Conservation (phyloP, 768 basidiomycete species). For the Pleurotus tuber-regium region DNA sequence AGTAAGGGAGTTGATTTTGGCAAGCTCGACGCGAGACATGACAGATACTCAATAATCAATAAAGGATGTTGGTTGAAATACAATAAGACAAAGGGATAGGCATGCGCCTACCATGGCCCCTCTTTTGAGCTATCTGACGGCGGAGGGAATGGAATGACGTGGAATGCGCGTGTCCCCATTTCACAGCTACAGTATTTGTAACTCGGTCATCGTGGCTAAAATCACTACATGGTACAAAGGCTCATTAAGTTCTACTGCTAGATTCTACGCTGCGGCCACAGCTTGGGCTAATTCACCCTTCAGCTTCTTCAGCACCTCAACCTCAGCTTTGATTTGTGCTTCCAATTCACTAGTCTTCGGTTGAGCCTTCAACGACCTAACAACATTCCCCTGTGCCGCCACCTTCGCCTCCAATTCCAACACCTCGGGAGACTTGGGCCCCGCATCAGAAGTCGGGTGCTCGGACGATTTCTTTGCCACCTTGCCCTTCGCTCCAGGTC, state of each 20-base stretch:
- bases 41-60: neutral
- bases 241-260: too few species aligned
- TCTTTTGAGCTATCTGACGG: neutral
- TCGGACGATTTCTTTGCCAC: constrained; percentile 32
- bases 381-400: constrained; percentile 69
- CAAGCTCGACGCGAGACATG: constrained; percentile 73
- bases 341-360: constrained; percentile 63
- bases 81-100: neutral
- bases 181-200: too few species aligned
- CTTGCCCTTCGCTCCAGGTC: constrained; percentile 44
- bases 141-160: constrained; percentile 24
- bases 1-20: constrained; percentile 70
- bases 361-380: constrained; percentile 69
- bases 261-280: constrained; percentile 14
- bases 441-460: constrained; percentile 29
- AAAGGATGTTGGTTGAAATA: constrained; percentile 1
- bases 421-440: constrained; percentile 71
- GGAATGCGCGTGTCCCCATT: constrained; percentile 33
- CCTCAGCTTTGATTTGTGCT: constrained; percentile 55
- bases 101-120: constrained; percentile 11
- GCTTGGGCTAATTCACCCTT: constrained; percentile 54
- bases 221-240: too few species aligned
- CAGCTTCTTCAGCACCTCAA: constrained; percentile 62
- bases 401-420: constrained; percentile 73
- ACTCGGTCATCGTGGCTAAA: too few species aligned